Evolutionary conservation across 805 yeast genomes (phyloP).

Genomic region (Cyberlindnera samutprakarnensis): DNA sequence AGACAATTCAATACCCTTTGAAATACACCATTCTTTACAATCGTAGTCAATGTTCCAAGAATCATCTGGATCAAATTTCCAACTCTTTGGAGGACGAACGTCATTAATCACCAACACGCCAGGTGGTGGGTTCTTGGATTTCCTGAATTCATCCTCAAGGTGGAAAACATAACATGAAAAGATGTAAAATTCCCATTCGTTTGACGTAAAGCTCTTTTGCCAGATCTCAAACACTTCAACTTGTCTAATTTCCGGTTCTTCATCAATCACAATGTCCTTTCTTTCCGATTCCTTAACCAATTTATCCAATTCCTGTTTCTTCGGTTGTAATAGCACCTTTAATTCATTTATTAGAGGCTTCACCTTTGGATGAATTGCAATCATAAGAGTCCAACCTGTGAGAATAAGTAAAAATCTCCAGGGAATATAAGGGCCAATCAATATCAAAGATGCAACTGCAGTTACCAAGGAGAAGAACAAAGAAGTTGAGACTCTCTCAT

Average conservation of each 20-base stretch:
- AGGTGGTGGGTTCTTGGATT: constrained; percentile 49
- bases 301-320: constrained; percentile 24
- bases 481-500: constrained; percentile 59
- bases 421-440: constrained; percentile 48
- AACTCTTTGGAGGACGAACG: constrained; percentile 60
- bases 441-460: constrained; percentile 32
- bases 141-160: constrained; percentile 34
- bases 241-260: constrained; percentile 46
- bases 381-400: constrained; percentile 48
- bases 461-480: constrained; percentile 38
- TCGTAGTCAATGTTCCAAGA: constrained; percentile 60
- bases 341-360: constrained; percentile 22
- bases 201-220: constrained; percentile 50
- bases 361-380: constrained; percentile 54
- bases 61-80: constrained; percentile 57
- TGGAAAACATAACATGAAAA: constrained; percentile 54
- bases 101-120: constrained; percentile 51
- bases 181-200: constrained; percentile 53
- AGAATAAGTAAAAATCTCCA: constrained; percentile 54
- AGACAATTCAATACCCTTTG: constrained; percentile 29
- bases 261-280: constrained; percentile 60
- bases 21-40: constrained; percentile 44
- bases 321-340: constrained; percentile 16
- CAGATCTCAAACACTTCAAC: constrained; percentile 79
- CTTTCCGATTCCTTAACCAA: constrained; percentile 30